Evolutionary conservation across 345 rosid species (phyloP), one percentile per base, ranked within the genome.

Genomic region (Angophora floribunda): DNA sequence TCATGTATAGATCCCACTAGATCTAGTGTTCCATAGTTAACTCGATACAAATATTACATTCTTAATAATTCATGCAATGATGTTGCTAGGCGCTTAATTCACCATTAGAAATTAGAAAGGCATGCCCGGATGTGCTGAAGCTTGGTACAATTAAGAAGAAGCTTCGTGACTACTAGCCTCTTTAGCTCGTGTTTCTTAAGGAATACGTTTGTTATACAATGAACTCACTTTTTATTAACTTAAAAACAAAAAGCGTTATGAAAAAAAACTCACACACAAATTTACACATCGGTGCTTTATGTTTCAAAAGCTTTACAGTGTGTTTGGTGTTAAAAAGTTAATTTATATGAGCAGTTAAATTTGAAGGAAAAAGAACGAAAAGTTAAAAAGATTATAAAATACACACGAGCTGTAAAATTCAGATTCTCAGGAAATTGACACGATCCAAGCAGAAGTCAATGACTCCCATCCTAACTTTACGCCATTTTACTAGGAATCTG

Each of bases 311-410:
- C 32, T 14, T 28, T 6, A 28, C 16, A 28, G 4, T 61, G 16
- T 4, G 17, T 61, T 0, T 0, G 2, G 70, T 13, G 16, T 13
- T 12, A 28, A 28, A 28, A 28, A 63, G 9, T 63, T 13, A 63
- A 63, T 28, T 63, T 63, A 63, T 9, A 7, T 0, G 75, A n/a
- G 19, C 32, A 2, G 75, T n/a, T 7, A 63, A 14, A 63, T 16
- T n/a, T 4, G 75, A 63, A 36, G 75, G 41, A 63, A 63, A n/a
- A 63, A 63, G 41, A 63, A 63, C 5, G 10, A 63, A 63, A n/a
- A 7, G 19, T n/a, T n/a, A n/a, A n/a, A 63, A 63, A n/a, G 0
- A 63, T 63, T 7, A 36, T 36, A 63, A 36, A 63, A 28, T 3
- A 61, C 26, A 11, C 67, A 28, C 1, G 30, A 59, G 2, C 65